phyloP scores from a whole-genome alignment of 2,329 filamentous ascomycete species.

The Calonectria pseudoturangicola region DNA sequence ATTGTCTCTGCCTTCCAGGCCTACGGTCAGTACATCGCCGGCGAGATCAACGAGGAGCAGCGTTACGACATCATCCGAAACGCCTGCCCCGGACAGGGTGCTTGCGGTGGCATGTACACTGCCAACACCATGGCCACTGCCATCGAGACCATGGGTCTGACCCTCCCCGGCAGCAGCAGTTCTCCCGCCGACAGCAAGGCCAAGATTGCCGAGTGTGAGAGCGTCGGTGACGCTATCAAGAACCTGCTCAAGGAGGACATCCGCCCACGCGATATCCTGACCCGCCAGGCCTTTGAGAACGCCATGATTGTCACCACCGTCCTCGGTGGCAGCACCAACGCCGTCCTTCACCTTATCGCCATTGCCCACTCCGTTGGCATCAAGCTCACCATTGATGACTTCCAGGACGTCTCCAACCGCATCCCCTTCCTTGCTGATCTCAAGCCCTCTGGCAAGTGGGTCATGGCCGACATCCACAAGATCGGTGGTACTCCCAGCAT shows the following conservation, averaged over 20 bases:
- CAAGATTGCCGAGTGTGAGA: conserved; percentile 84
- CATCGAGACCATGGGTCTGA: conserved; percentile 93
- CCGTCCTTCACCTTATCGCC: conserved; percentile 88
- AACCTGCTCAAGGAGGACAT: conserved; percentile 86
- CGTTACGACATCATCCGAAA: conserved; percentile 96
- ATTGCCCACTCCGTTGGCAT: conserved; percentile 88
- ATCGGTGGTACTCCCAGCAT: conserved; percentile 91
- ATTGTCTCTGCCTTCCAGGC: conserved; percentile 99
- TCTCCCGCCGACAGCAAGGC: conserved; percentile 83
- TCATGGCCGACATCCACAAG: conserved; percentile 89
- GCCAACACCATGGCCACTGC: conserved; percentile 95
- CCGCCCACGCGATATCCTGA: conserved; percentile 85
- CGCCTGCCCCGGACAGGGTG: conserved; percentile 81
- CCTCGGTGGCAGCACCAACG: conserved; percentile 89
- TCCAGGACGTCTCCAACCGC: conserved; percentile 87
- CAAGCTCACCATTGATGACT: conserved; percentile 89
- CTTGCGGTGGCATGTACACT: conserved; percentile 92
- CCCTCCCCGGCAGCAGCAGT: conserved; percentile 87
- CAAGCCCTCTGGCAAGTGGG: conserved; percentile 90
- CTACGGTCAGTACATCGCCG: conserved; percentile 95
- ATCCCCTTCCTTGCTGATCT: conserved; percentile 88
- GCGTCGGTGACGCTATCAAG: conserved; percentile 83
- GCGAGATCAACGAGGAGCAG: conserved; percentile 92
- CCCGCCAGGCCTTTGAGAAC: conserved; percentile 87
- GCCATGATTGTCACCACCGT: conserved; percentile 90